These are phyloP conservation scores for Lasiodiplodia sp. DNA, from an alignment of 2,329 filamentous ascomycete species.

Conservation along the genomic window DNA sequence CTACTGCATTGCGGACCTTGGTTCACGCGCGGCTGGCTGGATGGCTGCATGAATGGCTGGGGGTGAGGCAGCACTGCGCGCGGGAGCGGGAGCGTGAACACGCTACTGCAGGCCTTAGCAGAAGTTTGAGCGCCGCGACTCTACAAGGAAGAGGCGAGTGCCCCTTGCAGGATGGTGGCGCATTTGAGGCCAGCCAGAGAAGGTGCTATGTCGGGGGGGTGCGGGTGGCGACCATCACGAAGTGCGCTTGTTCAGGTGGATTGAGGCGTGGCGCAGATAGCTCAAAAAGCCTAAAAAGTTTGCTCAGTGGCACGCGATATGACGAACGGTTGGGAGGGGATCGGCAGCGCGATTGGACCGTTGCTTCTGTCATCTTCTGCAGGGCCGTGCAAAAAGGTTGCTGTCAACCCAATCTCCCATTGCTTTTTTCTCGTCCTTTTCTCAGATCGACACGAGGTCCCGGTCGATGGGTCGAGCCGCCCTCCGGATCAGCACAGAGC, in stretches of 20 bases:
- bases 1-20: neutral
- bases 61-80: constrained; percentile 5
- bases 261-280: neutral
- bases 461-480: constrained; percentile 21
- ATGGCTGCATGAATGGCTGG: neutral
- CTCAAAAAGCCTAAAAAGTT: neutral
- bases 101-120: constrained; percentile 11
- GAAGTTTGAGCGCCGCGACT: neutral
- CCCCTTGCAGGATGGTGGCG: constrained; percentile 17
- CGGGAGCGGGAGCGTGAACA: neutral
- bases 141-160: neutral
- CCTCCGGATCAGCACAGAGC: constrained; percentile 11
- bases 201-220: neutral
- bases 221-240: constrained; percentile 22
- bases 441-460: constrained; percentile 5
- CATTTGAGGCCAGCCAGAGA: too few relatives aligned
- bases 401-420: neutral
- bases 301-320: constrained; percentile 1
- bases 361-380: constrained; percentile 8
- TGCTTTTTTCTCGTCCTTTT: neutral
- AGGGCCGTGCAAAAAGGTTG: neutral
- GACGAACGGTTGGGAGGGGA: neutral
- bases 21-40: constrained; percentile 1
- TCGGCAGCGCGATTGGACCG: neutral
- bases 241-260: neutral